These are phyloP conservation scores for Ehretia macrophylla DNA, from an alignment of 257 asterid genomes.

Conservation along the genomic window DNA sequence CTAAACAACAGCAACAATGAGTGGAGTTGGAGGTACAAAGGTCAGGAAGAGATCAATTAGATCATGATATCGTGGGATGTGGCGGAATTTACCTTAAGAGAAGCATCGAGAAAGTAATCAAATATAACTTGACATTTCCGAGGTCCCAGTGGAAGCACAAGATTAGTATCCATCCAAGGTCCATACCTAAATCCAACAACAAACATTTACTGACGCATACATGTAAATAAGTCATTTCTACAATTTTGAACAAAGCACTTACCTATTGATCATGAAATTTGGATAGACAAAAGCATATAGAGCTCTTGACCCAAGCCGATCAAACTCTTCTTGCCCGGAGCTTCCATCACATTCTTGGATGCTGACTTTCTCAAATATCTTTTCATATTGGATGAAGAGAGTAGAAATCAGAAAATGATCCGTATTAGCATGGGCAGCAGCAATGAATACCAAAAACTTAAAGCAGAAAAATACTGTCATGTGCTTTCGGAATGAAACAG, in stretches of 20 bases:
- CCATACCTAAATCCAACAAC: constrained; percentile 52
- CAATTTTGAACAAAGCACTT: constrained; percentile 8
- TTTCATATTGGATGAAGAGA: constrained; percentile 4
- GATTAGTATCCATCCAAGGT: constrained; percentile 97
- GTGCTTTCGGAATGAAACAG: too few species aligned
- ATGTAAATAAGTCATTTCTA: not conserved
- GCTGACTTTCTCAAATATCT: constrained; percentile 83
- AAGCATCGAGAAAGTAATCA: constrained; percentile 77
- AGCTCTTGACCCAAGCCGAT: constrained; percentile 69
- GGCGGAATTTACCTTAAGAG: constrained; percentile 46
- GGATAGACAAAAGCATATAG: constrained; percentile 78
- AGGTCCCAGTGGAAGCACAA: constrained; percentile 74
- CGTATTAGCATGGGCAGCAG: not conserved
- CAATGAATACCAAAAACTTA: too few species aligned
- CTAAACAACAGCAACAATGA: not conserved
- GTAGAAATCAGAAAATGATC: constrained; percentile 4
- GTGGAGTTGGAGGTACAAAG: not conserved
- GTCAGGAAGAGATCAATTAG: too few species aligned
- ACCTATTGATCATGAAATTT: constrained; percentile 92
- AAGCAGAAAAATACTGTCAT: too few species aligned
- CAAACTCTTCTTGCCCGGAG: constrained; percentile 31
- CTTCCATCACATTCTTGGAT: constrained; percentile 63
- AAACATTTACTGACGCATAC: not conserved
- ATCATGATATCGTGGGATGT: not conserved
- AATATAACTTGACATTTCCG: constrained; percentile 72